Conservation (phyloP, 768 basidiomycete genomes). For the Omphalotus guepiniiformis region DNA sequence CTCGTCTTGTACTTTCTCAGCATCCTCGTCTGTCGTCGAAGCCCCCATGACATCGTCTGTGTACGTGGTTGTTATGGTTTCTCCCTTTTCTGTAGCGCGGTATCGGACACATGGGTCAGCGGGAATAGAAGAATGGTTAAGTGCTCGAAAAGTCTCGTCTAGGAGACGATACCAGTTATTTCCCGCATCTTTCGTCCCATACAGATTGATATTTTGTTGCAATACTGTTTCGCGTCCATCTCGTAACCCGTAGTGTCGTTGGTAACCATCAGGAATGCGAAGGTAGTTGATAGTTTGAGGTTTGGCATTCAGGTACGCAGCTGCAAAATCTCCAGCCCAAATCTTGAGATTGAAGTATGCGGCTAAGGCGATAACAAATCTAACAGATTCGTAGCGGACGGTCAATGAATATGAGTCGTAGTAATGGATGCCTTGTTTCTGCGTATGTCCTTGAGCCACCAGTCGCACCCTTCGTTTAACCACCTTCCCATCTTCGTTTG, state of each 20-base stretch:
- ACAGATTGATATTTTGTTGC: not conserved
- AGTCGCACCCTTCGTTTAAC: not conserved
- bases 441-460: conserved; percentile 18
- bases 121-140: not conserved
- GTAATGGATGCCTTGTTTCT: conserved; percentile 26
- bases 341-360: conserved; percentile 7
- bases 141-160: not conserved
- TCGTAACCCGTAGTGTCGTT: not conserved
- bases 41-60: not conserved
- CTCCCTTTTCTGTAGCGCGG: not conserved
- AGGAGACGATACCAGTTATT: conserved; percentile 5
- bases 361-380: conserved; percentile 18
- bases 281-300: conserved; percentile 1
- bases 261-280: not conserved
- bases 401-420: not conserved
- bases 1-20: not conserved
- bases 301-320: not conserved
- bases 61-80: not conserved
- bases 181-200: conserved; percentile 7
- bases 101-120: conserved; percentile 1
- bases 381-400: not conserved
- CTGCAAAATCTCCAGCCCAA: not conserved
- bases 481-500: conserved; percentile 2
- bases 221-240: conserved; percentile 6
- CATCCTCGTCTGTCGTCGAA: not conserved